Evolutionary conservation across 2,329 filamentous ascomycete genomes (phyloP).

Genomic region (Gliomastix tumulicola): DNA sequence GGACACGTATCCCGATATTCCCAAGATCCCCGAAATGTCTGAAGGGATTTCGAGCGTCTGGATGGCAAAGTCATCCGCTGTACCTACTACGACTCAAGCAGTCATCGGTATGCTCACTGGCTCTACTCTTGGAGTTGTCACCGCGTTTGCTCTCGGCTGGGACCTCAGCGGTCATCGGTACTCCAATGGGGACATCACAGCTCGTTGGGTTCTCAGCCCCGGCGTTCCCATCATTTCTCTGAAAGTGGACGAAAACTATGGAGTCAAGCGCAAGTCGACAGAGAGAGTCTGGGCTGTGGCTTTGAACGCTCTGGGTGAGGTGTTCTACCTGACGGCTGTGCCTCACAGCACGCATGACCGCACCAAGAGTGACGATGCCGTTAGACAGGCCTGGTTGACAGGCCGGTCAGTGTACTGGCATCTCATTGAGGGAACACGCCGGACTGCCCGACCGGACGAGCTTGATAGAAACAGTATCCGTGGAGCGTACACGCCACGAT

Average conservation of each 20-base stretch:
- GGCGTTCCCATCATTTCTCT: conserved; percentile 87
- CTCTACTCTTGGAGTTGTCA: conserved; percentile 76
- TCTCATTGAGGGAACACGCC: conserved; percentile 69
- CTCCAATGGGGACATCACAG: conserved; percentile 70
- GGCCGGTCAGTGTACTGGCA: conserved; percentile 78
- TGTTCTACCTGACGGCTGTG: conserved; percentile 74
- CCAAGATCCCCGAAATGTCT: conserved; percentile 60
- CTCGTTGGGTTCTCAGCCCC: conserved; percentile 84
- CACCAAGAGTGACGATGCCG: conserved; percentile 44
- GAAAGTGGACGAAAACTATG: conserved; percentile 78
- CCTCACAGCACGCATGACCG: conserved; percentile 50
- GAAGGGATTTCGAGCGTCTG: conserved; percentile 76
- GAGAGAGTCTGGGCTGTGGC: conserved; percentile 82
- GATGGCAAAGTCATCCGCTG: conserved; percentile 75
- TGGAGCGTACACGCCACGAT: conserved; percentile 74
- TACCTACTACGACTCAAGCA: conserved; percentile 67
- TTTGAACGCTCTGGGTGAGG: conserved; percentile 88
- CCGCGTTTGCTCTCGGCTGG: conserved; percentile 68
- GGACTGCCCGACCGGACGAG: conserved; percentile 64
- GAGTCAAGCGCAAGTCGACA: conserved; percentile 57
- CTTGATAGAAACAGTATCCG: conserved; percentile 60
- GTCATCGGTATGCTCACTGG: conserved; percentile 78
- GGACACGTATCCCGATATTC: conserved; percentile 65
- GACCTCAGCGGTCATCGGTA: conserved; percentile 53
- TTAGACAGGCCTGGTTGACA: conserved; percentile 69